Evolutionary conservation across 1,284 basidiomycete genomes (phyloP).

Genomic region (Papiliotrema nemorosa): DNA sequence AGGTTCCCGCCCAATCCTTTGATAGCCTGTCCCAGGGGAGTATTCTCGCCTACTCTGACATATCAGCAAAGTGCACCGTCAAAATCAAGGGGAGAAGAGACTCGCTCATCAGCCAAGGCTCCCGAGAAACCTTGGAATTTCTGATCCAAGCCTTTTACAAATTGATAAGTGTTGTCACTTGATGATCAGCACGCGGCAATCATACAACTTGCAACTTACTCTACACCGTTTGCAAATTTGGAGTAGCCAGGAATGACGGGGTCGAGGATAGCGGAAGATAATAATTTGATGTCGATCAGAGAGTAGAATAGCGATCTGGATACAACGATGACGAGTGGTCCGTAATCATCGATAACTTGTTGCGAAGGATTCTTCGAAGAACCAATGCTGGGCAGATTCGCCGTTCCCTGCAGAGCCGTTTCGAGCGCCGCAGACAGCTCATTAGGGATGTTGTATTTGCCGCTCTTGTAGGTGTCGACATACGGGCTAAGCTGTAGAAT

Average conservation of each 20-base stretch:
- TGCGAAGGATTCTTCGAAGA: background rate
- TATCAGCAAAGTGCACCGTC: background rate
- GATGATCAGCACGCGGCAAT: background rate
- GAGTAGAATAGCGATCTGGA: background rate
- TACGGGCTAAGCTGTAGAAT: background rate
- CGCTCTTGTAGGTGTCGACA: background rate
- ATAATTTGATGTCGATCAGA: constrained; percentile 5
- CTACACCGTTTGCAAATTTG: background rate
- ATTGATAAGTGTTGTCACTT: background rate
- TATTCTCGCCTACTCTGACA: constrained; percentile 1
- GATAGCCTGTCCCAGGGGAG: constrained; percentile 4
- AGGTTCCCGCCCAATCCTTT: background rate
- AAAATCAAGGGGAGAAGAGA: background rate
- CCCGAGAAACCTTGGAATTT: constrained; percentile 1
- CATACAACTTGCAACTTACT: background rate
- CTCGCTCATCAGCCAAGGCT: constrained; percentile 1
- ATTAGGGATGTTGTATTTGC: constrained; percentile 1
- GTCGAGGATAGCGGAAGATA: background rate
- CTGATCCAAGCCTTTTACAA: background rate
- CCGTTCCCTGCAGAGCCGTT: background rate
- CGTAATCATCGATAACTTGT: constrained; percentile 2
- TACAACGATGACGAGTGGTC: constrained; percentile 3
- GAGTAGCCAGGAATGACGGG: background rate
- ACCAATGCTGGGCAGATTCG: background rate
- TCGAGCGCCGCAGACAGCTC: background rate